Evolutionary conservation across 441 rosid genomes (phyloP), one percentile per base, ranked within the genome.

Genomic region (Kokia cookei): DNA sequence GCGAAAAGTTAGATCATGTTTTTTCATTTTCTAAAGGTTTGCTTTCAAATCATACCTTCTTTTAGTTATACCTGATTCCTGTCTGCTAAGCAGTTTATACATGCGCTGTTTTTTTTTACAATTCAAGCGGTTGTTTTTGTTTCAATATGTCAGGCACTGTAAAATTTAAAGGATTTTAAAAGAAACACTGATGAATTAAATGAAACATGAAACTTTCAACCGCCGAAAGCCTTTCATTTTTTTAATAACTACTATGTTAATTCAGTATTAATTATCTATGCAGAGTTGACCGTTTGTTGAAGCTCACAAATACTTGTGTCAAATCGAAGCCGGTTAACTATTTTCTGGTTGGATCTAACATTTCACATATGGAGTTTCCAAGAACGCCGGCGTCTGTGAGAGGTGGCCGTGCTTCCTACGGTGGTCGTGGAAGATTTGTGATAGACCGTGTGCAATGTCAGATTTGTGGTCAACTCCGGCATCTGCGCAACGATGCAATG

Each of bases 231-330:
- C 26, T 15, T 24, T 22, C 48, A 45, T 64, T 65, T 6, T 19
- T 55, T 55, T 55, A 51, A 51, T 27, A 26, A 27, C n/a, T 45
- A 4, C 3, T 24, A 7, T 10, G 32, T 61, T 62, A 9, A 32
- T 37, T 57, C 57, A 62, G 62, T 43, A 53, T 3, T 32, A 17
- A 9, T n/a, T 73, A 0, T 78, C 22, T 53, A n/a, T 58, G 42
- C 86, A 91, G 91, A 81, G 76, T 74, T 65, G 84, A 84, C 54
- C 71, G 84, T 43, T 77, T 82, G 67, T 72, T 85, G 29, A 73
- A 66, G 67, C 76, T 82, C 62, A 72, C 83, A 59, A 82, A 75
- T 81, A 69, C 77, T 45, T 71, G 65, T 71, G 74, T 85, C 15
- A 70, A 80, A 22, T 72, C 82, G 24, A 83, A 75, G 73, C 84